Base-by-base conservation (phyloP, 192 early-diverging fungal genomes). In the Backusella tarrabulga region DNA sequence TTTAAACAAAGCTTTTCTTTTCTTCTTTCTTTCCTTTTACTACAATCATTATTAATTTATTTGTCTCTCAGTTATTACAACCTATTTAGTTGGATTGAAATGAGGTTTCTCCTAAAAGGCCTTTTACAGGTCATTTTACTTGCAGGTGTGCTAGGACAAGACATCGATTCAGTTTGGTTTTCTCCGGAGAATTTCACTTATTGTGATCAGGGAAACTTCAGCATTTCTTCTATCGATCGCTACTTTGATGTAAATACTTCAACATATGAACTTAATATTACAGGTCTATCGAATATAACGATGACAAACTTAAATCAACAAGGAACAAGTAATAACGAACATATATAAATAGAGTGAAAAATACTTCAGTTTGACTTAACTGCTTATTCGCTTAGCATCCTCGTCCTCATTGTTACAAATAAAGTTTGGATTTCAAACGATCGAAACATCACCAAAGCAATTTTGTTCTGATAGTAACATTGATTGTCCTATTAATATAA, bases 141-240 rank as follows among this genome's bases (percentile, higher is more conserved):
- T 23, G n/a, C 8, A 23, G 19, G 67, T 34, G 21, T 36, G 9
- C 14, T 70, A 6, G 71, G 40, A 72, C 71, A 46, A 19, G 26
- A 11, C 7, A 50, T 72, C 12, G 71, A 72, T 72, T 72, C 71
- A 17, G 71, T 72, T 34, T 72, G 71, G 71, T 72, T 72, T 72
- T 26, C 71, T 34, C 14, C 26, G 12, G 29, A 72, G 32, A 50
- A 72, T 19, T 72, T 50, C 29, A 50, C 40, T 17, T 44, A 32
- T 44, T 50, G 44, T 44, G 42, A 29, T 32, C 21, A 72, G 7
- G 41, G 44, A 34, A 40, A 72, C 23, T 32, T 72, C 12, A 40
- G 40, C 23, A 44, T 72, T 50, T 50, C 26, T 46, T 46, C 41
- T 19, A 29, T 72, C 4, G 19, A 32, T 50, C 71, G 71, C n/a